Conservation (phyloP, 768 basidiomycete species). For the Lyophyllum shimeji region DNA sequence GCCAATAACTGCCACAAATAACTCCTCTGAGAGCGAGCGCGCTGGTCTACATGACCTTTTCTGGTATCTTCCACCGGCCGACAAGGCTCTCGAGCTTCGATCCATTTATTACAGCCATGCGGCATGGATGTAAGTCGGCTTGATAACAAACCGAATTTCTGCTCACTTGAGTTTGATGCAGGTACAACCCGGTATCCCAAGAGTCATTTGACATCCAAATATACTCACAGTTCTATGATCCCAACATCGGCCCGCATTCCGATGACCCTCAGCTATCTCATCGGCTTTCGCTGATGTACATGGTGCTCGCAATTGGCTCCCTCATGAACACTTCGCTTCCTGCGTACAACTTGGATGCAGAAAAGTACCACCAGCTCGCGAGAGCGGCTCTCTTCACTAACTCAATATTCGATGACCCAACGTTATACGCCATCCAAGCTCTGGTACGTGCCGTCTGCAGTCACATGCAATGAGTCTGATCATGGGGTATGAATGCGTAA, state of each 20-base stretch:
- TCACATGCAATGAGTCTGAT: constrained; percentile 8
- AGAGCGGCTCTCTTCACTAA: constrained; percentile 64
- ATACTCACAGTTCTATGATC: constrained; percentile 55
- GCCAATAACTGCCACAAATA: constrained; percentile 50
- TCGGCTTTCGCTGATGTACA: constrained; percentile 62
- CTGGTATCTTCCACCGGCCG: constrained; percentile 67
- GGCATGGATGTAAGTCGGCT: constrained; percentile 63
- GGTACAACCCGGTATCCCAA: constrained; percentile 67
- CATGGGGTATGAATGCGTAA: constrained; percentile 1
- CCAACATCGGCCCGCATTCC: constrained; percentile 38
- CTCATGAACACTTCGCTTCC: constrained; percentile 56
- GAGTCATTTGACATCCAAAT: constrained; percentile 63
- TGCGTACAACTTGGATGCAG: constrained; percentile 65
- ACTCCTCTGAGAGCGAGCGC: constrained; percentile 36
- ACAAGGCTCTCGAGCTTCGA: constrained; percentile 60
- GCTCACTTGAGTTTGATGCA: constrained; percentile 25
- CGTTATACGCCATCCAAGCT: constrained; percentile 65
- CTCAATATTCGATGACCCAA: constrained; percentile 67
- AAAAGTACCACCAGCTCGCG: constrained; percentile 68
- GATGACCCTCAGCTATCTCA: constrained; percentile 58
- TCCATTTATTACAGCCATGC: constrained; percentile 63
- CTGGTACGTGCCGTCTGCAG: constrained; percentile 41
- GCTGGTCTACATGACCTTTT: constrained; percentile 56
- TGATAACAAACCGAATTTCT: neutral
- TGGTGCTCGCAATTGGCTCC: constrained; percentile 65